These are phyloP conservation scores for Picea sitchensis DNA, from an alignment of 75 land plant species.

Conservation along the genomic window DNA sequence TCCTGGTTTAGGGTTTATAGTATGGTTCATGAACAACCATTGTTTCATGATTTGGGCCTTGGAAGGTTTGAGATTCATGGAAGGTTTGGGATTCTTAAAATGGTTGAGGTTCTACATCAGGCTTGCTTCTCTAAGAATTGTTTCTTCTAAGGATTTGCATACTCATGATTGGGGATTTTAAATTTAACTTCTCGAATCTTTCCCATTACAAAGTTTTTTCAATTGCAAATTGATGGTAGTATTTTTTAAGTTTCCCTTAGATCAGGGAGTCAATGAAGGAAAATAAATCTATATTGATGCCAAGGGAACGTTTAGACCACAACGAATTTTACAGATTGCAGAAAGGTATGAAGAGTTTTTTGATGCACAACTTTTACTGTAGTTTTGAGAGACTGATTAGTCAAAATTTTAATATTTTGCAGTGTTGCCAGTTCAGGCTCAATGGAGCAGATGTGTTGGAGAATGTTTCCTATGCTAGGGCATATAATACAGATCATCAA, in stretches of 20 bases:
- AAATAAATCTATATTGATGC: constrained; percentile 96
- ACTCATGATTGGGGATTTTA: neutral
- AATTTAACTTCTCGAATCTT: neutral
- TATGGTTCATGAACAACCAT: too few relatives aligned
- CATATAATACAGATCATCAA: constrained; percentile 97
- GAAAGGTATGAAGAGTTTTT: constrained; percentile 52
- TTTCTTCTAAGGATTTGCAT: neutral
- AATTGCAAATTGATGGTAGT: neutral
- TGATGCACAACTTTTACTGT: neutral
- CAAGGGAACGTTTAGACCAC: constrained; percentile 93
- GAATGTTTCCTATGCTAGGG: constrained; percentile 97
- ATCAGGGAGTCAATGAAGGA: constrained; percentile 99
- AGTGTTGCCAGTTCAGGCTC: constrained; percentile 55
- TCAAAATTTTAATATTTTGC: neutral
- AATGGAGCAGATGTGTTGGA: constrained; percentile 94
- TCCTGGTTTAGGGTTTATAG: too few relatives aligned
- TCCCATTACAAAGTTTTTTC: too few relatives aligned
- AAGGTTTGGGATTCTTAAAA: too few relatives aligned
- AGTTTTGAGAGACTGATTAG: neutral
- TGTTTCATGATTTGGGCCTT: too few relatives aligned
- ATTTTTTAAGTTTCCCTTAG: constrained; percentile 71
- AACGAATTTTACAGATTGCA: constrained; percentile 85
- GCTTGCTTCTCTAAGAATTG: neutral
- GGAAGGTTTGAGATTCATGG: too few relatives aligned
- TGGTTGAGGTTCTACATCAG: too few relatives aligned